Evolutionary conservation across 805 yeast genomes (phyloP).

Genomic region (Jamesozyma spencerorum): DNA sequence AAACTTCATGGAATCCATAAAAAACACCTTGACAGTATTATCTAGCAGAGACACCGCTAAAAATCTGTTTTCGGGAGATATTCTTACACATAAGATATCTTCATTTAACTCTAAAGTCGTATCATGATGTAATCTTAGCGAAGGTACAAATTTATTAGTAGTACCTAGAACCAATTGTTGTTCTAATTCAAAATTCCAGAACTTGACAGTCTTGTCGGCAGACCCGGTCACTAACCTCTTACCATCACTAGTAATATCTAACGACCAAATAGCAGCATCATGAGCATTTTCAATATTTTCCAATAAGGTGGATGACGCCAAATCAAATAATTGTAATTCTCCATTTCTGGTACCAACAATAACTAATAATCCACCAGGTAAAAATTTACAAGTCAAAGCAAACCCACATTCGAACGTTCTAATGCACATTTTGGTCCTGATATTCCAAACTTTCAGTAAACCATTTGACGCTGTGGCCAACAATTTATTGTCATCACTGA

Average conservation of each 20-base stretch:
- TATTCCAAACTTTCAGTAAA: slow-evolving; percentile 79
- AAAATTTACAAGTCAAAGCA: slow-evolving; percentile 65
- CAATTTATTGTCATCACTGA: slow-evolving; percentile 71
- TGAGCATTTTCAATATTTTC: slow-evolving; percentile 70
- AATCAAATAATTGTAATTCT: slow-evolving; percentile 71
- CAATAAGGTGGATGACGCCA: slow-evolving; percentile 69
- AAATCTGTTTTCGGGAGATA: slow-evolving; percentile 70
- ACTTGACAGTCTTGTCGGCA: slow-evolving; percentile 81
- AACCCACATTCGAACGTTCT: slow-evolving; percentile 87
- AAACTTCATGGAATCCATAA: slow-evolving; percentile 76
- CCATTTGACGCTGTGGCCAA: slow-evolving; percentile 90
- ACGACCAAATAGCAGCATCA: slow-evolving; percentile 78
- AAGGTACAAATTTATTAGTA: slow-evolving; percentile 35
- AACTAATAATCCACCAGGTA: slow-evolving; percentile 86
- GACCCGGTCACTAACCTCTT: slow-evolving; percentile 82
- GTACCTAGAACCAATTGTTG: slow-evolving; percentile 68
- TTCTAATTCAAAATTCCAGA: slow-evolving; percentile 75
- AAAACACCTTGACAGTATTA: slow-evolving; percentile 92
- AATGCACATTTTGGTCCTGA: slow-evolving; percentile 60
- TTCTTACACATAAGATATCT: slow-evolving; percentile 68
- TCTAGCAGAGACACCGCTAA: slow-evolving; percentile 82
- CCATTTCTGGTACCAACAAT: slow-evolving; percentile 88
- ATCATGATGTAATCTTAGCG: slow-evolving; percentile 56
- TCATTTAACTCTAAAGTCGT: slow-evolving; percentile 81
- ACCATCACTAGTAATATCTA: slow-evolving; percentile 83